Conservation (phyloP, 2,329 filamentous ascomycete genomes). For the Fusarium nisikadoi region DNA sequence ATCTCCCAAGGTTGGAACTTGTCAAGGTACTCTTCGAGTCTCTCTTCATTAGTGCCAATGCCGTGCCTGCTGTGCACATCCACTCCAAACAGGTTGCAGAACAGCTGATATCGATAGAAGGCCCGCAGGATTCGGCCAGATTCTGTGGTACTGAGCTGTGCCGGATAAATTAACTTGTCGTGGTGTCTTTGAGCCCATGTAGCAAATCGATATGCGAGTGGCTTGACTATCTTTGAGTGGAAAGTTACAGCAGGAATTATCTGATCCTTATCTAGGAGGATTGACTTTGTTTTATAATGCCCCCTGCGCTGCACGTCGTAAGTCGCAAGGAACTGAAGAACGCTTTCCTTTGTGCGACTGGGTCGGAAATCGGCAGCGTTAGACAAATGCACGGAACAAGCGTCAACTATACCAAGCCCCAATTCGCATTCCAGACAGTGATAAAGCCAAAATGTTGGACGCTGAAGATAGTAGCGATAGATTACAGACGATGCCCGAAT, state of each 20-base stretch:
- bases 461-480: not conserved
- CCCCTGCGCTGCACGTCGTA: not conserved
- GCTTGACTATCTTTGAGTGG: not conserved
- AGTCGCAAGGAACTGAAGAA: not conserved
- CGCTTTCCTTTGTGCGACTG: not conserved
- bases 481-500: not conserved
- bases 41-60: not conserved
- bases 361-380: not conserved
- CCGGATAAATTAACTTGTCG: not conserved
- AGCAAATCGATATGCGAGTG: not conserved
- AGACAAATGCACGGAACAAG: not conserved
- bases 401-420: not conserved
- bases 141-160: conserved; percentile 9
- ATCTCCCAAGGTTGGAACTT: not conserved
- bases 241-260: not conserved
- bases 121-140: not conserved
- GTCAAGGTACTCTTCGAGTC: not conserved
- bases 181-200: not conserved
- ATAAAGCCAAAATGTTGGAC: not conserved
- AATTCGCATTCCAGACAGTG: not conserved
- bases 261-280: not conserved
- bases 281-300: fast-evolving
- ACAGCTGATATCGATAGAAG: conserved; percentile 25
- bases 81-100: conserved; percentile 9
- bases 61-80: too few relatives aligned